Evolutionary conservation across 139 green algal species (phyloP), one percentile per base, ranked within the genome.

Genomic region (Chlamydomonas sphaeroides): DNA sequence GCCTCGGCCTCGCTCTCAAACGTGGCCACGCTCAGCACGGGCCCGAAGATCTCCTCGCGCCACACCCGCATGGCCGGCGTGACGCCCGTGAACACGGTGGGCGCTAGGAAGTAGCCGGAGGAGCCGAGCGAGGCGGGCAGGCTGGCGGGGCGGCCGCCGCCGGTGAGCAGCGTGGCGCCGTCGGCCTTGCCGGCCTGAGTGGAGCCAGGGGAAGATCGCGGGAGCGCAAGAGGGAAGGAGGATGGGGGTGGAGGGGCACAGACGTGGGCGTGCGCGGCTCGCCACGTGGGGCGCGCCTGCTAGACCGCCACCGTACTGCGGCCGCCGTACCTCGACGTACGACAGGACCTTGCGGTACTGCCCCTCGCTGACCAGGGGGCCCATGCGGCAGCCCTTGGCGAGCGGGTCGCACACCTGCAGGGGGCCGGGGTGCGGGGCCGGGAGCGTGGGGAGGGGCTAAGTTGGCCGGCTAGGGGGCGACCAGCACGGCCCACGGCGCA

Each of bases 1-100:
- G 95, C 95, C 78, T 98, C 89, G 20, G 81, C 90, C 88, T 98
- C 96, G 1, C 75, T 94, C 17, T n/a, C 38, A 69, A 98, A 98
- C 17, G 93, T 94, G 66, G 77, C 79, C 42, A 94, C 86, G 25
- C 89, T 85, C 42, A 97, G 90, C 39, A 98, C 93, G 0, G 92
- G 92, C 26, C 92, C 92, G 79, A 95, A 96, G 65, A 97, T 92
- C 89, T 98, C 96, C 81, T 98, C 94, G 25, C 69, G 82, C 94
- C 94, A 98, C 25, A 98, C 82, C 6, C 80, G 56, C 86, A 93
- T 93, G 68, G 84, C 5, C 0, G 91, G 86, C 70, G 82, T 83
- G 21, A 96, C 89, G 26, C 92, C 87, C 26, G 80, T 73, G 36
- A 98, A 94, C 63, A 96, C 92, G 26, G 93, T 97, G n/a, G 93